phyloP scores from a whole-genome alignment of 116 monocot genomes.

The Dioscorea cayenensis region DNA sequence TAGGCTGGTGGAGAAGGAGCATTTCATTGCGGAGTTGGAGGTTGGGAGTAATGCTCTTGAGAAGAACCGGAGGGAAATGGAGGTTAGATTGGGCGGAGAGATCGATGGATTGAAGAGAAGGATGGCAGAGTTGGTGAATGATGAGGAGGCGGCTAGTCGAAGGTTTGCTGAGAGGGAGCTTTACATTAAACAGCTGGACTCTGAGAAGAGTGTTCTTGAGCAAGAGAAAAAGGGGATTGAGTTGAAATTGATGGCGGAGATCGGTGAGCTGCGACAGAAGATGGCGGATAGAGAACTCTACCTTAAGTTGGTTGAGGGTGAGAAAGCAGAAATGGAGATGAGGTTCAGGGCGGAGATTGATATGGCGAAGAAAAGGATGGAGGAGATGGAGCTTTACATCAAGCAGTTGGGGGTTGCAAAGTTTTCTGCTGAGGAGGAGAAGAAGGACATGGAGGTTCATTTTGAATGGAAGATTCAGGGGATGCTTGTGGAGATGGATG shows the following conservation, averaged over 20 bases:
- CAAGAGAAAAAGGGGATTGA: not conserved
- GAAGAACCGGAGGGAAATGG: not conserved
- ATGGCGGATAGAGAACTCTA: not conserved
- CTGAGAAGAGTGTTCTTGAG: not conserved
- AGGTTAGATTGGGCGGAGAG: not conserved
- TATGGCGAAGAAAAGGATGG: not conserved
- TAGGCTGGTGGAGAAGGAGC: too few species aligned
- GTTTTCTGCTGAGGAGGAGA: not conserved
- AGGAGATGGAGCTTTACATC: not conserved
- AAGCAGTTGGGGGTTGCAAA: not conserved
- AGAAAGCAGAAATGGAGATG: not conserved
- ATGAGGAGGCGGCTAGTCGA: not conserved
- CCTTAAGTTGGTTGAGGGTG: not conserved
- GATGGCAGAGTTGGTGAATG: not conserved
- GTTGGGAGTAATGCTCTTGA: too few species aligned
- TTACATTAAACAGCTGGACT: not conserved
- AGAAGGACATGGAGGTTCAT: not conserved
- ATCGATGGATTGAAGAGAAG: not conserved
- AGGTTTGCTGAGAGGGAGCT: not conserved
- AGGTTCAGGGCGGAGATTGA: not conserved
- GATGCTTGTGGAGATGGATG: not conserved
- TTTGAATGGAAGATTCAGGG: slow-evolving; percentile 1
- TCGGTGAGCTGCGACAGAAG: not conserved
- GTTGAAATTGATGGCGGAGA: not conserved
- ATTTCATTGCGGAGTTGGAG: too few species aligned